A percentile compares a stretch with the other conserved stretches of the same genome.
phyloP scores from a whole-genome alignment of 1,139 yeast genomes.

The Candida freyschussii region DNA sequence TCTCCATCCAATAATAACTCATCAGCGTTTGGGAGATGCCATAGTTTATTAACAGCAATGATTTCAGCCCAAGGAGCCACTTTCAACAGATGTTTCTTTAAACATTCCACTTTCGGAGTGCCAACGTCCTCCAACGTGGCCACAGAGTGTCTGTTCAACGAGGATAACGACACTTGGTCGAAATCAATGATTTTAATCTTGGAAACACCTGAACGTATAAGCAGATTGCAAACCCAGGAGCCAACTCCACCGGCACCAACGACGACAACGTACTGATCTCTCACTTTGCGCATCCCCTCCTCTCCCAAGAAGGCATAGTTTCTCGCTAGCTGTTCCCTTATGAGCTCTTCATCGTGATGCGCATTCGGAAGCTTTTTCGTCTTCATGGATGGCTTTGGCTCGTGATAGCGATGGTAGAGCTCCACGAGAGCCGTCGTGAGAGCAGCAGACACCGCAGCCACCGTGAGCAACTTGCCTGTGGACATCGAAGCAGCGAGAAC shows the following conservation, averaged over 20 bases:
- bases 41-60: constrained; percentile 71
- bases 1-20: constrained; percentile 42
- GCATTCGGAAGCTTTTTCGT: constrained; percentile 6
- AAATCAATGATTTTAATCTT: constrained; percentile 79
- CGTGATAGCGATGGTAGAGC: constrained; percentile 32
- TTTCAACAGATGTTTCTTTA: constrained; percentile 55
- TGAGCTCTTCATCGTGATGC: constrained; percentile 63
- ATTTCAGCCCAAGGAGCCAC: constrained; percentile 91
- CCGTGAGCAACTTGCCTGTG: constrained; percentile 10
- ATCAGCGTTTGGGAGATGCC: constrained; percentile 64
- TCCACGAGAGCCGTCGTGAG: constrained; percentile 39
- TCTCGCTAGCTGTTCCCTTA: constrained; percentile 87
- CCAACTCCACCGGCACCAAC: constrained; percentile 99
- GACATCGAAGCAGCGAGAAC: constrained; percentile 9
- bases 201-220: constrained; percentile 85
- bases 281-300: constrained; percentile 72
- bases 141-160: constrained; percentile 90
- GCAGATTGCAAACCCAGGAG: constrained; percentile 92
- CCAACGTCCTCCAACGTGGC: constrained; percentile 90
- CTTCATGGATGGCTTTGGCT: constrained; percentile 4
- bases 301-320: constrained; percentile 88
- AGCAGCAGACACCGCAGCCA: constrained; percentile 38
- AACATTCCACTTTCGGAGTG: constrained; percentile 75
- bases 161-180: constrained; percentile 90
- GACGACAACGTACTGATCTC: constrained; percentile 71